Percentiles rank a stretch among this genome's conserved stretches.
Evolutionary conservation across 331 rosid genomes (phyloP).

Genomic region (Acacia pycnantha): DNA sequence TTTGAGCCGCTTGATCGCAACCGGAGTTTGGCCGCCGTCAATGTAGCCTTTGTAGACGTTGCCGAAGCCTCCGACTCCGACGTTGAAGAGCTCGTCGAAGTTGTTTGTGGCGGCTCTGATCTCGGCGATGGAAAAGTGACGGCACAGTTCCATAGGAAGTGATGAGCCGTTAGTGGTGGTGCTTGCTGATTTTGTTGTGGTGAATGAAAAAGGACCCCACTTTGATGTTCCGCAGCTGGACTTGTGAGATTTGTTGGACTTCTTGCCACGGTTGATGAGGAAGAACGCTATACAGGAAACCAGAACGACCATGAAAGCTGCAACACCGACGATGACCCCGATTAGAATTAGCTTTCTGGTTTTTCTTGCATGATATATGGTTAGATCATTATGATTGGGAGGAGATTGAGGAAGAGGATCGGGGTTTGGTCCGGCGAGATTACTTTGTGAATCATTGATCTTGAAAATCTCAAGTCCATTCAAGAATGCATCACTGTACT

Average conservation of each 20-base stretch:
- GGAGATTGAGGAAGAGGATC: neutral
- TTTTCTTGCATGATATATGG: neutral
- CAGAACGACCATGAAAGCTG: neutral
- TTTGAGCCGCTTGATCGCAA: constrained; percentile 37
- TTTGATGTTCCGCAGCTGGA: neutral
- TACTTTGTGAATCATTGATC: neutral
- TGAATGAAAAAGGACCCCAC: neutral
- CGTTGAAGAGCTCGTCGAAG: constrained; percentile 15
- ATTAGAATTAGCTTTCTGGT: neutral
- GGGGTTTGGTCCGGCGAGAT: neutral
- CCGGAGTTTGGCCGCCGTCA: constrained; percentile 18
- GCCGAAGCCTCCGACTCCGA: constrained; percentile 43
- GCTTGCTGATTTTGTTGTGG: neutral
- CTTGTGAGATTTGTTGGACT: neutral
- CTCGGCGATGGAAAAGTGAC: constrained; percentile 24
- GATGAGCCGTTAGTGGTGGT: neutral
- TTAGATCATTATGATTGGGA: neutral
- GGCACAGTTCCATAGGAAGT: constrained; percentile 1
- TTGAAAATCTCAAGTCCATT: constrained; percentile 57
- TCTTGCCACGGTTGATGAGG: neutral
- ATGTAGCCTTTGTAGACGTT: constrained; percentile 42
- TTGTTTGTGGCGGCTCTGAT: constrained; percentile 32
- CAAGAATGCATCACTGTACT: constrained; percentile 30
- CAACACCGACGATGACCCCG: neutral
- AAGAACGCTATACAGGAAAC: neutral